Evolutionary conservation across 768 basidiomycete genomes (phyloP).

Genomic region (Candolleomyces eurysporus): DNA sequence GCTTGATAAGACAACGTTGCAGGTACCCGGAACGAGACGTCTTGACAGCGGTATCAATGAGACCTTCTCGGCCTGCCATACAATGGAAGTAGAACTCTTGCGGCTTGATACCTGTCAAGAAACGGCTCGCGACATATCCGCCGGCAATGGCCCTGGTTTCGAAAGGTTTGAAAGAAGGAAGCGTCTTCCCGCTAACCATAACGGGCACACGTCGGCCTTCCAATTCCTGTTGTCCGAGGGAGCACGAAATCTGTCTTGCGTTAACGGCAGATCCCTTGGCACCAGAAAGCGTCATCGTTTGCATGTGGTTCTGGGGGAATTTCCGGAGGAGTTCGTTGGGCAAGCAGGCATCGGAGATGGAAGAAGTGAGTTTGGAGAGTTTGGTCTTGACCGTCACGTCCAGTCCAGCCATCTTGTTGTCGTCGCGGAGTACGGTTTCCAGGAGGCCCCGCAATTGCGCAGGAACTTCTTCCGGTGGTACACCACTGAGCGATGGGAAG

Average conservation of each 20-base stretch:
- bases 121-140: slow-evolving; percentile 96
- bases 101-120: slow-evolving; percentile 96
- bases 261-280: slow-evolving; percentile 98
- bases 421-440: slow-evolving; percentile 91
- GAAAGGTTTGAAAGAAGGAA: slow-evolving; percentile 95
- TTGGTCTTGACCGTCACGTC: slow-evolving; percentile 90
- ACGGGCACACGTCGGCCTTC: slow-evolving; percentile 98
- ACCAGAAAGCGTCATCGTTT: slow-evolving; percentile 96
- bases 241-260: slow-evolving; percentile 96
- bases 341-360: slow-evolving; percentile 85
- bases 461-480: slow-evolving; percentile 52
- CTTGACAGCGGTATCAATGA: slow-evolving; percentile 99
- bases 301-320: slow-evolving; percentile 99
- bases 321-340: slow-evolving; percentile 85
- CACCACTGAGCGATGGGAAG: slow-evolving; percentile 69
- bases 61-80: slow-evolving; percentile 98
- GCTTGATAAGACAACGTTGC: slow-evolving; percentile 97
- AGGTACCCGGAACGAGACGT: slow-evolving; percentile 98
- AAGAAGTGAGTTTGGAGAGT: slow-evolving; percentile 81
- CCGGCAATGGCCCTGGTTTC: slow-evolving; percentile 98
- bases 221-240: slow-evolving; percentile 94
- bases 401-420: slow-evolving; percentile 95
- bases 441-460: slow-evolving; percentile 63
- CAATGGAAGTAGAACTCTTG: slow-evolving; percentile 99
- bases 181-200: slow-evolving; percentile 98